Evolutionary conservation across 2,329 filamentous ascomycete genomes (phyloP).

Genomic region (Huntiella decipiens): DNA sequence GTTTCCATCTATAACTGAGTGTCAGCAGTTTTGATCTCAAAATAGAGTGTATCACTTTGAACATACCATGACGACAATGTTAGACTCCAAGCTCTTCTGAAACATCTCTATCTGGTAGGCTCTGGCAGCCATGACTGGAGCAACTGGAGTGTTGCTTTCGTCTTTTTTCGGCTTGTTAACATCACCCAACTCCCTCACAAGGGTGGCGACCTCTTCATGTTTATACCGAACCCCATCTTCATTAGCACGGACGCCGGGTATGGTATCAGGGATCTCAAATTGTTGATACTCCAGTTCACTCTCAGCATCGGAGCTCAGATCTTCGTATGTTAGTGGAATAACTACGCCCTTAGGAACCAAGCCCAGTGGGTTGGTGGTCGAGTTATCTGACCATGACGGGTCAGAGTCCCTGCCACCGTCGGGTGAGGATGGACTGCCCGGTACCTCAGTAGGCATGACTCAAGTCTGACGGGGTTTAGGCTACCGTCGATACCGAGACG

Average conservation of each 20-base stretch:
- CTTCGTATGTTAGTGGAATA: no score
- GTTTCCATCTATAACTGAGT: conserved; percentile 49
- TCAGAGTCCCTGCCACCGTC: no score
- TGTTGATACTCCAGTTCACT: not conserved
- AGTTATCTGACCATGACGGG: no score
- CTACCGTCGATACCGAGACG: no score
- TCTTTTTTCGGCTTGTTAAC: no score
- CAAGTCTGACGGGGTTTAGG: no score
- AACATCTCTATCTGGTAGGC: conserved; percentile 65
- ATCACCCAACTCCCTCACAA: no score
- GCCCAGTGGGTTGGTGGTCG: no score
- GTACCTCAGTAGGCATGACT: no score
- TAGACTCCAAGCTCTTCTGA: conserved; percentile 44
- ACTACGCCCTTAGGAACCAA: no score
- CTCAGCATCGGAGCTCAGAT: no score
- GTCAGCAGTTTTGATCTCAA: not conserved
- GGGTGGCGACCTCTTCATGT: not conserved
- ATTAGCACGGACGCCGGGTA: not conserved
- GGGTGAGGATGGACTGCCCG: no score
- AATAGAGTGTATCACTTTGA: conserved; percentile 9
- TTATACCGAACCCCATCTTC: not conserved
- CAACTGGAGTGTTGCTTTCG: not conserved
- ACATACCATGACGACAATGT: conserved; percentile 52
- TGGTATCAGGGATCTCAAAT: not conserved
- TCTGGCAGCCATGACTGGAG: conserved; percentile 31